Evolutionary conservation across 2,329 filamentous ascomycete species (phyloP).

Genomic region (Xylariaceae sp.): DNA sequence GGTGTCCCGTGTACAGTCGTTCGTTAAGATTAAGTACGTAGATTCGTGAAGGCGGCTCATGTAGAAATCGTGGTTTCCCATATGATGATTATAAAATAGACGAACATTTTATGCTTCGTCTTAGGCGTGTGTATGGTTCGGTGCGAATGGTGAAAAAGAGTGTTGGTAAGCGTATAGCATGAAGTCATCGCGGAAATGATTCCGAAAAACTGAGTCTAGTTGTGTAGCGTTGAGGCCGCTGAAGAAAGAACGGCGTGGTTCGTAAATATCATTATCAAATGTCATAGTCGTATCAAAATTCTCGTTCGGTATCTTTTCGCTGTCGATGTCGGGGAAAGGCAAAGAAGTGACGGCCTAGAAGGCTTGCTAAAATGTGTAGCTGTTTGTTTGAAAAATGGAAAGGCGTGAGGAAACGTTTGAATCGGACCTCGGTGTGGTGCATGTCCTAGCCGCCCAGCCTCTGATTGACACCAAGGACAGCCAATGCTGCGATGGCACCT

Average conservation of each 20-base stretch:
- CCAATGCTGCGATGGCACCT: slow-evolving; percentile 48
- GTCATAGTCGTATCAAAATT: slow-evolving; percentile 15
- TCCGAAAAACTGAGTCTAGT: neutral
- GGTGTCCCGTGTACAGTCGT: no score
- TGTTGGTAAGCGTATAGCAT: slow-evolving; percentile 3
- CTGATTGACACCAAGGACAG: slow-evolving; percentile 49
- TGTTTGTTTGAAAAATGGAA: slow-evolving; percentile 2
- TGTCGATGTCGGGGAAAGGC: slow-evolving; percentile 1
- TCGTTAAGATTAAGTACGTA: no score
- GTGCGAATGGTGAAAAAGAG: neutral
- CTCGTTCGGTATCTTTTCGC: neutral
- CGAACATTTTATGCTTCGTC: neutral
- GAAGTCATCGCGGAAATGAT: neutral
- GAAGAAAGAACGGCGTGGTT: slow-evolving; percentile 10
- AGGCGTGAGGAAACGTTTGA: no score
- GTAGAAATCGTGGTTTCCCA: no score
- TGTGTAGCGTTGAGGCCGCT: slow-evolving; percentile 9
- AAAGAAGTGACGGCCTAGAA: neutral
- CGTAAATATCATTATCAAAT: slow-evolving; percentile 17
- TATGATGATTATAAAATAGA: neutral
- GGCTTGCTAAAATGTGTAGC: no score
- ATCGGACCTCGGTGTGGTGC: no score
- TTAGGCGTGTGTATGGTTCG: neutral
- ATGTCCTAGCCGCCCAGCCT: no score
- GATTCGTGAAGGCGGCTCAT: no score